Conservation (phyloP, 768 basidiomycete species). For the Tubosaeta sp. region DNA sequence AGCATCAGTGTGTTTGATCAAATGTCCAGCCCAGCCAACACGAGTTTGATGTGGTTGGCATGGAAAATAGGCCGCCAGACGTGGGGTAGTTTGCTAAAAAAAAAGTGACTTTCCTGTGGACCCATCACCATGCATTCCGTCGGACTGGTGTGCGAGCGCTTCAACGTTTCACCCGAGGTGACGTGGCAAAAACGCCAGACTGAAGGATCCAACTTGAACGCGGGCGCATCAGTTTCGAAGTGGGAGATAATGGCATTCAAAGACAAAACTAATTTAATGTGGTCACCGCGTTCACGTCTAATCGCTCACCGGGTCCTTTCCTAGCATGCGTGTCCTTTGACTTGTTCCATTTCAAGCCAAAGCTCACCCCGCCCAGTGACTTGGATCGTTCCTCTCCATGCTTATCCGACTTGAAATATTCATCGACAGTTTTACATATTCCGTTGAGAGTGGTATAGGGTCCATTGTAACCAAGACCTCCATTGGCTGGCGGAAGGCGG, state of each 20-base stretch:
- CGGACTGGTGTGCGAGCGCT: neutral
- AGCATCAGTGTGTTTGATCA: neutral
- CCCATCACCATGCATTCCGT: neutral
- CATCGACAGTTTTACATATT: conserved; percentile 51
- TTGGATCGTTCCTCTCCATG: conserved; percentile 37
- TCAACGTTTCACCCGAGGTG: neutral
- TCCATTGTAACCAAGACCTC: conserved; percentile 61
- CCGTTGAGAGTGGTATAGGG: conserved; percentile 56
- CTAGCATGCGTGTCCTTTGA: conserved; percentile 27
- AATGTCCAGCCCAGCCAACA: neutral
- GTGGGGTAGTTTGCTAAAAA: neutral
- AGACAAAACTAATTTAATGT: conserved; percentile 15
- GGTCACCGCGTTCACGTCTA: conserved; percentile 15
- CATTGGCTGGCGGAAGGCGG: conserved; percentile 46
- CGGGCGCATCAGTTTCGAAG: neutral
- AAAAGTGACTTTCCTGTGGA: neutral
- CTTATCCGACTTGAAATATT: conserved; percentile 38
- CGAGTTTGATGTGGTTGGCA: conserved; percentile 7
- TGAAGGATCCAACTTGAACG: neutral
- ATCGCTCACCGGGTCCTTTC: conserved; percentile 23
- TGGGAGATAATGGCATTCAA: neutral
- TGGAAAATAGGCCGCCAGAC: neutral
- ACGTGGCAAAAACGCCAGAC: neutral
- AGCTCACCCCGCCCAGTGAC: conserved; percentile 40
- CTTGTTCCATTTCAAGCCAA: conserved; percentile 33